These are phyloP conservation scores for Hypoxylon fuscum DNA, from an alignment of 495 filamentous ascomycete genomes.

Conservation along the genomic window DNA sequence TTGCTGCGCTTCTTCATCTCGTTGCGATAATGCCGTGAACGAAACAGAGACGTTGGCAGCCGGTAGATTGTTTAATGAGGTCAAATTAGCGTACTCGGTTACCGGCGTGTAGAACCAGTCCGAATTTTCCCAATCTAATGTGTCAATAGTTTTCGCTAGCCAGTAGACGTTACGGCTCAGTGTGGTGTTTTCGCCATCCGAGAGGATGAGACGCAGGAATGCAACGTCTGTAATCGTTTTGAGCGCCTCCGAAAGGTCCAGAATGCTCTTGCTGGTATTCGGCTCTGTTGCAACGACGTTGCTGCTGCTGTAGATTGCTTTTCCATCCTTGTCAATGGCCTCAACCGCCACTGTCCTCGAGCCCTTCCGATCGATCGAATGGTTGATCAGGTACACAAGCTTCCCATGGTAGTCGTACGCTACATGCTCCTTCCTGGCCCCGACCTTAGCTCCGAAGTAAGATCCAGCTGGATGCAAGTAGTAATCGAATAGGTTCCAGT, in stretches of 20 bases:
- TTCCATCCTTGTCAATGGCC: constrained; percentile 59
- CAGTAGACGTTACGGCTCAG: constrained; percentile 72
- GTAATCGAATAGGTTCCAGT: constrained; percentile 74
- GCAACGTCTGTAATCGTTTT: constrained; percentile 53
- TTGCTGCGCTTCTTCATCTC: not conserved
- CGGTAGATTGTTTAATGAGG: constrained; percentile 53
- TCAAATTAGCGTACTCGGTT: constrained; percentile 61
- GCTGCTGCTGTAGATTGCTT: constrained; percentile 43
- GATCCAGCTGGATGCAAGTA: constrained; percentile 66
- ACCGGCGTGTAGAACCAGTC: constrained; percentile 69
- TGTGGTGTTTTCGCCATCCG: constrained; percentile 39
- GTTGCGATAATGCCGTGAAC: constrained; percentile 10
- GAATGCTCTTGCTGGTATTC: constrained; percentile 48
- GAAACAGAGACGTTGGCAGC: constrained; percentile 49
- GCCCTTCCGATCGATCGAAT: constrained; percentile 53
- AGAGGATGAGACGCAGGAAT: constrained; percentile 62
- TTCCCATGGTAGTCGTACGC: constrained; percentile 61
- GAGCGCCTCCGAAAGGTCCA: constrained; percentile 45
- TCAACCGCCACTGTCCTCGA: constrained; percentile 57
- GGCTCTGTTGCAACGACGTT: constrained; percentile 45
- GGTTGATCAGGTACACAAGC: constrained; percentile 65
- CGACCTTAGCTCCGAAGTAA: constrained; percentile 68
- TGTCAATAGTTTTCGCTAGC: constrained; percentile 59
- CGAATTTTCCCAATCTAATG: constrained; percentile 63
- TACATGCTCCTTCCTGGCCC: constrained; percentile 62